These are phyloP conservation scores for Pseudisothecium myosuroides DNA, from an alignment of 225 moss, liverwort and hornwort genomes.

Conservation along the genomic window DNA sequence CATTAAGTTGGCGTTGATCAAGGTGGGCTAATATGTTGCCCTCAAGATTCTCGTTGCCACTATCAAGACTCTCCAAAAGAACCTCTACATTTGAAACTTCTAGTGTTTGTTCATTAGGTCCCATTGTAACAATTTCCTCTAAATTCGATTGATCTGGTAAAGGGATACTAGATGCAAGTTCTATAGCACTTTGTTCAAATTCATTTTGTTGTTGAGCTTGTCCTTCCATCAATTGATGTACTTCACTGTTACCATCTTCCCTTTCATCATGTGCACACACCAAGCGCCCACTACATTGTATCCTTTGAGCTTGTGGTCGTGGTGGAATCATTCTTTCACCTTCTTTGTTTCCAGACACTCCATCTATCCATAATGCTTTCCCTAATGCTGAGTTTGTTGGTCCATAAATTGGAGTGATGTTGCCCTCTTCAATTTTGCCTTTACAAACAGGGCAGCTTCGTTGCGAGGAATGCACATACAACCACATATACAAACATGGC, in stretches of 20 bases:
- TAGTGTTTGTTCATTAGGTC: neutral
- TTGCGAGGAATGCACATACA: conserved; percentile 66
- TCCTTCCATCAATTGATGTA: neutral
- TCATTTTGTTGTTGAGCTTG: neutral
- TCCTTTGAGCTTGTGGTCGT: conserved; percentile 40
- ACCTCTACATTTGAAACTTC: neutral
- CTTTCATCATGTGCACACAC: conserved; percentile 20
- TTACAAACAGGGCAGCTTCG: conserved; percentile 65
- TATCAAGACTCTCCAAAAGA: neutral
- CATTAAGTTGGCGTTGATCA: conserved; percentile 10
- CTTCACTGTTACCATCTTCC: neutral
- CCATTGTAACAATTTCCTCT: neutral
- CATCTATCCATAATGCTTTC: conserved; percentile 13
- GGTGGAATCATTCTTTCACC: conserved; percentile 26
- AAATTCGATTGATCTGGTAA: neutral
- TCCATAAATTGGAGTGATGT: conserved; percentile 71
- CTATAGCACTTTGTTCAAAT: conserved; percentile 9
- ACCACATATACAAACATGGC: conserved; percentile 71
- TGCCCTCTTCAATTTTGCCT: conserved; percentile 48
- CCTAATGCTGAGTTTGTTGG: conserved; percentile 14
- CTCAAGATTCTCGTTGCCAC: neutral
- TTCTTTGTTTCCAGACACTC: neutral
- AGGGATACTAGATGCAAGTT: conserved; percentile 2
- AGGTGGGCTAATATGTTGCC: conserved; percentile 8
- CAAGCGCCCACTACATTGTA: conserved; percentile 12